phyloP scores from a whole-genome alignment of 495 filamentous ascomycete genomes.

The Aspergillus steynii region DNA sequence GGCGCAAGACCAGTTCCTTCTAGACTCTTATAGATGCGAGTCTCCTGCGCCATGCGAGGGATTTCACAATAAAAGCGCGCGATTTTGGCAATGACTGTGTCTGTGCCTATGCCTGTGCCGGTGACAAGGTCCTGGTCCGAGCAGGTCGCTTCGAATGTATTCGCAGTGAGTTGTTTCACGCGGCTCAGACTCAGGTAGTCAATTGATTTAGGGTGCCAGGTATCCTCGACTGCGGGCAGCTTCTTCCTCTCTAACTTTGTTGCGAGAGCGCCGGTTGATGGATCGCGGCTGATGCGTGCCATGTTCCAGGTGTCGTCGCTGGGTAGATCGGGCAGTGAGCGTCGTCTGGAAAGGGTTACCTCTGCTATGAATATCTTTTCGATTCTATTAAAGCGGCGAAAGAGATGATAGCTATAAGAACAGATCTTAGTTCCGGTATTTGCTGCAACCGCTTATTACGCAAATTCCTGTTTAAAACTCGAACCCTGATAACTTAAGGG shows the following conservation, averaged over 20 bases:
- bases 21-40: conserved; percentile 28
- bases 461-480: too few species aligned
- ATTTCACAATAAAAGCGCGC: conserved; percentile 18
- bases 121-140: neutral
- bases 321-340: conserved; percentile 15
- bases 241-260: neutral
- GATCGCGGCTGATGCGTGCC: conserved; percentile 13
- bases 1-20: conserved; percentile 25
- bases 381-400: too few species aligned
- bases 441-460: too few species aligned
- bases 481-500: too few species aligned
- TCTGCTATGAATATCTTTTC: too few species aligned
- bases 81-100: conserved; percentile 3
- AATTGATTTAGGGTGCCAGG: conserved; percentile 12
- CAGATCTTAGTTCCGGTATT: too few species aligned
- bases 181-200: conserved; percentile 10
- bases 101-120: too few species aligned
- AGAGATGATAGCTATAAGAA: too few species aligned
- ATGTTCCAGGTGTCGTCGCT: conserved; percentile 9
- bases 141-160: conserved; percentile 14
- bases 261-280: conserved; percentile 9
- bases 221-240: conserved; percentile 5
- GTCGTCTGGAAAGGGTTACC: too few species aligned
- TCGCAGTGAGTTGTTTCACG: conserved; percentile 8
- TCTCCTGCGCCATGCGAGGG: conserved; percentile 20